These are phyloP conservation scores for Scedosporium apiospermum DNA, from an alignment of 2,329 filamentous ascomycete species.

Conservation along the genomic window DNA sequence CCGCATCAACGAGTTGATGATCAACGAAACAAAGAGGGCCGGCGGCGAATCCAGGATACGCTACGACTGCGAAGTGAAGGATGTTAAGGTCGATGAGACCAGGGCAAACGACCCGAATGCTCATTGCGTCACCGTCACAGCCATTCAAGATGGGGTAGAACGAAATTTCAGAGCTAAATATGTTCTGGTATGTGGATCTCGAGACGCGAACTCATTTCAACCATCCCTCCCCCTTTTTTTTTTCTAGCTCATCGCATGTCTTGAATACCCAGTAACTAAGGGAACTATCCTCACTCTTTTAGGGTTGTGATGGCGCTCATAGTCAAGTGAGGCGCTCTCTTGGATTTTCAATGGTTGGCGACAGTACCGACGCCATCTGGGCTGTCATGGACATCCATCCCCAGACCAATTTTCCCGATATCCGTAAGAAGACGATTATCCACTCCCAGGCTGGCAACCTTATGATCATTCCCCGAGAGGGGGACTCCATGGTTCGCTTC, in stretches of 20 bases:
- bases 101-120: constrained; percentile 23
- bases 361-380: constrained; percentile 46
- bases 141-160: constrained; percentile 28
- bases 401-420: constrained; percentile 51
- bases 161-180: constrained; percentile 38
- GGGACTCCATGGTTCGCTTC: constrained; percentile 46
- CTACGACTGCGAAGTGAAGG: constrained; percentile 43
- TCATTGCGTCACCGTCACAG: constrained; percentile 31
- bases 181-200: constrained; percentile 30
- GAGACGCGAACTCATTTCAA: neutral
- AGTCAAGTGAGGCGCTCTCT: constrained; percentile 39
- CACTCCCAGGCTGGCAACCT: constrained; percentile 45
- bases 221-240: neutral
- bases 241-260: neutral
- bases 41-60: constrained; percentile 33
- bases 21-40: constrained; percentile 36
- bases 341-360: constrained; percentile 49
- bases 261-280: neutral
- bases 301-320: constrained; percentile 38
- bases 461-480: constrained; percentile 53
- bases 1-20: constrained; percentile 42
- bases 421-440: constrained; percentile 46
- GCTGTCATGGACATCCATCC: constrained; percentile 48
- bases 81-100: constrained; percentile 37
- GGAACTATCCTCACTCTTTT: neutral